phyloP scores from a whole-genome alignment of 192 early-diverging fungal genomes.

The Rhizophagus prolifer region DNA sequence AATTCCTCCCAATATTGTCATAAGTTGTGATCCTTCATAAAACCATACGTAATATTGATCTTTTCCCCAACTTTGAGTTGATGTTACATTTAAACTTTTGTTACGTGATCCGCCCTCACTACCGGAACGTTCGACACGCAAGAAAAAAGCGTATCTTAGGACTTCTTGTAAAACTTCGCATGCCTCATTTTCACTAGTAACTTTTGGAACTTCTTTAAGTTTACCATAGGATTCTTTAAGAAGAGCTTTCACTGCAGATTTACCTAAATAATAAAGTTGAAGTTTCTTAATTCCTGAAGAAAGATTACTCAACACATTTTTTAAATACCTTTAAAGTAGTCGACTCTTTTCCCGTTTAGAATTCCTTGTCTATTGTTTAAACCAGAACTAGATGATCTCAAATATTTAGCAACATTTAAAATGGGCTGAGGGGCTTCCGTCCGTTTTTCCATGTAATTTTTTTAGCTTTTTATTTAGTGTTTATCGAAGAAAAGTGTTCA shows the following conservation, averaged over 20 bases:
- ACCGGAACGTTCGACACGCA: conserved; percentile 67
- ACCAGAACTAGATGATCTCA: conserved; percentile 69
- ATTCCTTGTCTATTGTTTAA: conserved; percentile 83
- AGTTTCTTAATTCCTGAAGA: conserved; percentile 29
- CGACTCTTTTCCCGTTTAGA: conserved; percentile 86
- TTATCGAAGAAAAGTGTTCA: neutral
- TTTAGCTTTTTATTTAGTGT: neutral
- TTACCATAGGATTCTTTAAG: conserved; percentile 40
- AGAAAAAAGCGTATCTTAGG: conserved; percentile 69
- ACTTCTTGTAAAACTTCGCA: conserved; percentile 65
- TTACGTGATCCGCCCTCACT: conserved; percentile 36
- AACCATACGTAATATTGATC: conserved; percentile 92
- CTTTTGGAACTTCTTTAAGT: conserved; percentile 50
- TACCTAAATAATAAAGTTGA: conserved; percentile 43
- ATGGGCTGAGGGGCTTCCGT: conserved; percentile 6
- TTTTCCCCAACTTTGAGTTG: conserved; percentile 67
- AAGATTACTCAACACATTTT: neutral
- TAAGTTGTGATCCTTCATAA: conserved; percentile 87
- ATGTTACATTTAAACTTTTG: conserved; percentile 53
- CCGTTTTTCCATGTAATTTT: neutral
- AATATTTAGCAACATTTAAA: conserved; percentile 68
- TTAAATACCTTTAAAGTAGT: conserved; percentile 82
- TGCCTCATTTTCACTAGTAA: conserved; percentile 60
- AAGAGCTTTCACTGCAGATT: conserved; percentile 67
- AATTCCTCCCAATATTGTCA: conserved; percentile 73